Evolutionary conservation across 768 basidiomycete species (phyloP), one percentile per base, ranked within the genome.

Genomic region (Butyriboletus loyo): DNA sequence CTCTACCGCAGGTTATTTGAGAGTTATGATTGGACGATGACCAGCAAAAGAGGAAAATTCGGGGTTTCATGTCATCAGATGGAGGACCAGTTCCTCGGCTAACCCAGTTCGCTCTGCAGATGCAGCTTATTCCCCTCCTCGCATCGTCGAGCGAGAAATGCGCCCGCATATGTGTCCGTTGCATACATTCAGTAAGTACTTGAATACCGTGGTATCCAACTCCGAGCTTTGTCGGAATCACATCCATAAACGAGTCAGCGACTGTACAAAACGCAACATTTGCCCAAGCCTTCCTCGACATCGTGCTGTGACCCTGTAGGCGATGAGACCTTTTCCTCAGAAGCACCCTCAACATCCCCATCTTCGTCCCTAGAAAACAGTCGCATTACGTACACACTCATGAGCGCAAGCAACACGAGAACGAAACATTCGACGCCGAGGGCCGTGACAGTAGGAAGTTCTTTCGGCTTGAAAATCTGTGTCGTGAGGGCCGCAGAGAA

Each of bases 361-460:
- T 21, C 22, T 1, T 45, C 30, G 21, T 19, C 14, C 19, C n/a
- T 30, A 19, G 27, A 43, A 30, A 43, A 30, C 13, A 43, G 13
- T 7, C 11, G 11, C n/a, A 43, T 43, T 27, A 43, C 42, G 0
- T 4, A 0, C 11, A 5, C 1, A 4, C 42, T 30, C 42, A 30
- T 30, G 13, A 30, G 4, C 28, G 19, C 42, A 27, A 30, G 13
- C 5, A 21, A 9, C 4, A 28, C 11, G 4, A 43, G 50, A 7
- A 61, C 25, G 30, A 56, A 9, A 28, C 21, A 56, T 43, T 57
- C 55, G n/a, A 40, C 27, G 4, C 55, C 31, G 13, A 60, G 59
- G 6, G 50, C 32, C 32, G 34, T 9, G 8, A 34, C 25, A 9
- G 46, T 48, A 0, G 30, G 40, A 13, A 2, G 32, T 6, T 57